Evolutionary conservation across 306 rosid genomes (phyloP).

Genomic region (Cucumis sativus): Cucumber_9930_V3 NC_026656.2:9208501-9209000

Average conservation of each 20-base stretch:
- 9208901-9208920: not conserved
- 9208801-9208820: slow-evolving; percentile 73
- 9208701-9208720: not conserved
- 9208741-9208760: slow-evolving; percentile 78
- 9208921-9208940: not conserved
- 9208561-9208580: not conserved
- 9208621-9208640: slow-evolving; percentile 92
- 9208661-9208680: not conserved
- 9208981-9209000: slow-evolving; percentile 89
- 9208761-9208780: slow-evolving; percentile 56
- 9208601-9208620: slow-evolving; percentile 70
- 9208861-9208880: not conserved
- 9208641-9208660: slow-evolving; percentile 61
- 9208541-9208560: not conserved
- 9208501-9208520: slow-evolving; percentile 30
- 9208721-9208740: not conserved
- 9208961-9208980: slow-evolving; percentile 92
- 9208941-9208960: slow-evolving; percentile 30
- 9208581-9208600: slow-evolving; percentile 70
- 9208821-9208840: slow-evolving; percentile 64
- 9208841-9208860: not conserved
- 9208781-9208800: slow-evolving; percentile 61
- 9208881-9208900: not conserved
- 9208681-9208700: not conserved
- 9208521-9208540: no score